These are phyloP conservation scores for Nothophytophthora sp. DNA, from an alignment of 352 stramenopile species.

Conservation along the genomic window DNA sequence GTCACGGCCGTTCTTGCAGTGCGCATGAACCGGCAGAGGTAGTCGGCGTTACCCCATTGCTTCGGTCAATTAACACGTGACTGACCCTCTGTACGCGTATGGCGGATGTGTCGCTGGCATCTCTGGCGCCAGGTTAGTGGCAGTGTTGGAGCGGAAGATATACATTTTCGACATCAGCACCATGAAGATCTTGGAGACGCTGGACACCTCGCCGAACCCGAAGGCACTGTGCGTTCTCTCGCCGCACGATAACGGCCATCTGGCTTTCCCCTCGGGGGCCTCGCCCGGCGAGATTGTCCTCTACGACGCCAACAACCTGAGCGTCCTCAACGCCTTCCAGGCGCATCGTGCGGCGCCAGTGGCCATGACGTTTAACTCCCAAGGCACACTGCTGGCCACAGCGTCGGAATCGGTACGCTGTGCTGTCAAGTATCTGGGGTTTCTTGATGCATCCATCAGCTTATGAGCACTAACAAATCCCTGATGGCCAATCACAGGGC, in stretches of 20 bases:
- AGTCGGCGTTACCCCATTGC: no score
- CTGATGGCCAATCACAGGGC: slow-evolving; percentile 57
- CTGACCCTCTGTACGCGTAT: not conserved
- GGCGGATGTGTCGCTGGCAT: slow-evolving; percentile 1
- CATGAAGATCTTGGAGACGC: slow-evolving; percentile 92
- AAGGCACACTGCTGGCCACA: slow-evolving; percentile 88
- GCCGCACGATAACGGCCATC: slow-evolving; percentile 82
- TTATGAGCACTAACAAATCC: not conserved
- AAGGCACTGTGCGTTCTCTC: slow-evolving; percentile 85
- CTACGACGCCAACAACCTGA: slow-evolving; percentile 92
- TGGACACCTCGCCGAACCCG: slow-evolving; percentile 90
- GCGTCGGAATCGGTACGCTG: slow-evolving; percentile 85
- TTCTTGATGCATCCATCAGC: not conserved
- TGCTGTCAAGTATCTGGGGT: not conserved
- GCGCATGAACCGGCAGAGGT: slow-evolving; percentile 91
- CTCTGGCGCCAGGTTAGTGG: slow-evolving; percentile 49
- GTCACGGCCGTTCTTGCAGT: slow-evolving; percentile 89
- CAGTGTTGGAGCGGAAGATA: slow-evolving; percentile 88
- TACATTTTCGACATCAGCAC: slow-evolving; percentile 95
- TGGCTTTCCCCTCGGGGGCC: slow-evolving; percentile 83
- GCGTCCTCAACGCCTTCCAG: slow-evolving; percentile 91
- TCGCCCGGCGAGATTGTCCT: slow-evolving; percentile 89
- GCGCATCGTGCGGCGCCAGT: slow-evolving; percentile 87
- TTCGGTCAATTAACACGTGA: not conserved
- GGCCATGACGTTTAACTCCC: slow-evolving; percentile 87